Percentiles rank a stretch among this genome's conserved stretches.
phyloP scores from a whole-genome alignment of 768 basidiomycete genomes.

The Cubamyces sp. region DNA sequence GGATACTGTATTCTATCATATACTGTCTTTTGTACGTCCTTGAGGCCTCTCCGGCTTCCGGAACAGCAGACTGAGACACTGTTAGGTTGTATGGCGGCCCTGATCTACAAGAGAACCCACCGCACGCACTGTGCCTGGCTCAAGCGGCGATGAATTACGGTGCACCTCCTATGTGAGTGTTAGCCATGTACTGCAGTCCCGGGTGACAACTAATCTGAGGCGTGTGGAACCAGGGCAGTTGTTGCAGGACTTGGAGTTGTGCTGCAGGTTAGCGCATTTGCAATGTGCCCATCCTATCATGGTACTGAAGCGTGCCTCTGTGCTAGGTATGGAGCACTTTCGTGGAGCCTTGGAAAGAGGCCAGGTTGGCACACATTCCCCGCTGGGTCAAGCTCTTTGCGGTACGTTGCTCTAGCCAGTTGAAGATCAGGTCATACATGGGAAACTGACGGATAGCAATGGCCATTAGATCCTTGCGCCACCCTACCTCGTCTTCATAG shows the following conservation, averaged over 20 bases:
- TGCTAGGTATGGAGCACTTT: slow-evolving; percentile 44
- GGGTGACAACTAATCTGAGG: background rate
- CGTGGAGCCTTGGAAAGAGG: slow-evolving; percentile 31
- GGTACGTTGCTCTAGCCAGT: slow-evolving; percentile 25
- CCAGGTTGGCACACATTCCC: slow-evolving; percentile 28
- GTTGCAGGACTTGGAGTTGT: slow-evolving; percentile 47
- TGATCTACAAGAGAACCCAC: slow-evolving; percentile 30
- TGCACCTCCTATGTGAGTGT: slow-evolving; percentile 53
- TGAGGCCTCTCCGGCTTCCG: background rate
- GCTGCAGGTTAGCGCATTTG: slow-evolving; percentile 40
- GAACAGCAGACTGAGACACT: background rate
- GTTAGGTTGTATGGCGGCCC: slow-evolving; percentile 40
- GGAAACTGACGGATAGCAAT: slow-evolving; percentile 7
- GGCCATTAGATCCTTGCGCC: slow-evolving; percentile 39
- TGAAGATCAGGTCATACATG: background rate
- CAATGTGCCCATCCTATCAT: background rate
- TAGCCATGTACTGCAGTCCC: background rate
- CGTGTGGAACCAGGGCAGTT: slow-evolving; percentile 39
- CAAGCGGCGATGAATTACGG: slow-evolving; percentile 60
- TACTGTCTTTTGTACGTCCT: slow-evolving; percentile 54
- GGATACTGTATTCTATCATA: slow-evolving; percentile 57
- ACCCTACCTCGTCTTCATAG: slow-evolving; percentile 47
- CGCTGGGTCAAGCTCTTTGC: slow-evolving; percentile 32
- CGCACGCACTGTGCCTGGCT: slow-evolving; percentile 45
- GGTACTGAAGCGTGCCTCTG: background rate